These are phyloP conservation scores for Coccomyxa subellipsoidea DNA, from an alignment of 163 green algal genomes.

Conservation along the genomic window DNA sequence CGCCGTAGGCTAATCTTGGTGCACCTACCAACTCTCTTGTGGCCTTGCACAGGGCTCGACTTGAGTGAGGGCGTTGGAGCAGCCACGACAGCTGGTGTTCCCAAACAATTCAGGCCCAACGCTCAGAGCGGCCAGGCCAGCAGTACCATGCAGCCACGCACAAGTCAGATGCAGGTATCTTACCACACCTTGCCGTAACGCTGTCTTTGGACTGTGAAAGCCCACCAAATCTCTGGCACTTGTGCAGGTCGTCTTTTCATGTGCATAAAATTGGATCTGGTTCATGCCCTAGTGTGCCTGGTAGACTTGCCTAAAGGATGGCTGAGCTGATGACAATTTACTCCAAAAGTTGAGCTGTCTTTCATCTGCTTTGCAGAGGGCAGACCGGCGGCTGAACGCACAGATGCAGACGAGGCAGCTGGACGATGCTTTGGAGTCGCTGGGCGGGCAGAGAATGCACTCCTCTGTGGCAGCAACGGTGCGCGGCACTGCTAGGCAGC, in stretches of 20 bases:
- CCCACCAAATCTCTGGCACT: too few species aligned
- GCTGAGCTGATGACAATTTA: too few species aligned
- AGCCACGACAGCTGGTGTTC: not conserved
- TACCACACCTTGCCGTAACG: too few species aligned
- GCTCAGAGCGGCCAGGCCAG: not conserved
- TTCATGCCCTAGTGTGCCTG: too few species aligned
- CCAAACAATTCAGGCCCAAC: not conserved
- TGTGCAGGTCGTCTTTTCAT: too few species aligned
- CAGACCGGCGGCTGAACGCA: not conserved
- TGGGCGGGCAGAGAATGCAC: constrained; percentile 33
- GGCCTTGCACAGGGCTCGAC: not conserved
- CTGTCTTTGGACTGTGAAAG: too few species aligned
- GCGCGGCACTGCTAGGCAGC: constrained; percentile 29
- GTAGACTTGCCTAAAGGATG: too few species aligned
- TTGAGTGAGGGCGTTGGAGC: not conserved
- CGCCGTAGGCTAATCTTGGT: too few species aligned
- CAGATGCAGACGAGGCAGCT: constrained; percentile 11
- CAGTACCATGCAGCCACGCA: not conserved
- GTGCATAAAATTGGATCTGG: too few species aligned
- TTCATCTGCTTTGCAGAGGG: not conserved
- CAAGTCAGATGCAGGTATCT: not conserved
- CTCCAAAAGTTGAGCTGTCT: too few species aligned
- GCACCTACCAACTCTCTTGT: too few species aligned
- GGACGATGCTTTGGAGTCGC: constrained; percentile 53
- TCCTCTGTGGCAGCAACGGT: constrained; percentile 21